Percentiles rank a stretch among this genome's conserved stretches.
phyloP scores from a whole-genome alignment of 1,139 yeast species.

The Sugiyamaella castrensis region DNA sequence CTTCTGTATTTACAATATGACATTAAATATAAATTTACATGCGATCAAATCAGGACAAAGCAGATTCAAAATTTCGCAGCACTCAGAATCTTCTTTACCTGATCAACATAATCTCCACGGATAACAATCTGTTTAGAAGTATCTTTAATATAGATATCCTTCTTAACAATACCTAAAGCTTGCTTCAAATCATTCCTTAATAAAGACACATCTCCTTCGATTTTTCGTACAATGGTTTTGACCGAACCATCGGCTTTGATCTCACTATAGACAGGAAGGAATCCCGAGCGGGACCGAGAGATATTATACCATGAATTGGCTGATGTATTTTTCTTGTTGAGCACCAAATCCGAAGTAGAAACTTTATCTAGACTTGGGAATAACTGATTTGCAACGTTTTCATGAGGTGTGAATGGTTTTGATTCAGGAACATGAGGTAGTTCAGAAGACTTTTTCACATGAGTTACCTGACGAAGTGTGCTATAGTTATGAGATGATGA shows the following conservation, averaged over 20 bases:
- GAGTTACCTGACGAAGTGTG: slow-evolving; percentile 1
- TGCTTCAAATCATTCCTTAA: slow-evolving; percentile 33
- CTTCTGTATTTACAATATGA: not conserved
- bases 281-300: slow-evolving; percentile 34
- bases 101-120: slow-evolving; percentile 31
- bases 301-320: slow-evolving; percentile 32
- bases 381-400: slow-evolving; percentile 8
- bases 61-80: not conserved
- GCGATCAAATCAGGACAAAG: not conserved
- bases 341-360: slow-evolving; percentile 13
- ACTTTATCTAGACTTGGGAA: slow-evolving; percentile 18
- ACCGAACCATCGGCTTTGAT: slow-evolving; percentile 34
- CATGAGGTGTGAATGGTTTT: slow-evolving; percentile 10
- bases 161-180: slow-evolving; percentile 28
- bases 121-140: slow-evolving; percentile 35
- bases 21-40: not conserved
- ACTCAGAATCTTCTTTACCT: slow-evolving; percentile 2
- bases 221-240: slow-evolving; percentile 35
- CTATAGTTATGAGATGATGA: too few relatives aligned
- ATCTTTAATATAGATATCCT: slow-evolving; percentile 34
- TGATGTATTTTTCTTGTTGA: slow-evolving; percentile 2
- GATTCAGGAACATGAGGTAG: slow-evolving; percentile 15
- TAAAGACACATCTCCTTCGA: slow-evolving; percentile 34
- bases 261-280: slow-evolving; percentile 38
- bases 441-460: slow-evolving; percentile 11